Conservation (phyloP, 1,284 basidiomycete species). For the Sanghuangporus sanghuang region DNA sequence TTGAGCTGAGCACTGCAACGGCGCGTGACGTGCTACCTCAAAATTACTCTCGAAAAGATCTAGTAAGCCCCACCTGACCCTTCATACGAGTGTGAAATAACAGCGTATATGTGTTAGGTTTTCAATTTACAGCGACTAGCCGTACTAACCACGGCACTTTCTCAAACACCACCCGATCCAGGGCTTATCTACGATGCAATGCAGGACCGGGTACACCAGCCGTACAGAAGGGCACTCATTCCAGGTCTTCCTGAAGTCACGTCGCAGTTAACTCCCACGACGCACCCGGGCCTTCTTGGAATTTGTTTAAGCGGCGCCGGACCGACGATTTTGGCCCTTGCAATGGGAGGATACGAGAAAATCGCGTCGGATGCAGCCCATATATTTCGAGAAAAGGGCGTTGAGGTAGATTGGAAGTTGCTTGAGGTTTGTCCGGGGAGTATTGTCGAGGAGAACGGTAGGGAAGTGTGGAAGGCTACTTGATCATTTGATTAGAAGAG, state of each 20-base stretch:
- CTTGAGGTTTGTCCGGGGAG: conserved; percentile 60
- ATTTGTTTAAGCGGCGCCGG: conserved; percentile 98
- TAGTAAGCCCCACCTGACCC: conserved; percentile 52
- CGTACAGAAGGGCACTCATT: conserved; percentile 89
- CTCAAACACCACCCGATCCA: conserved; percentile 86
- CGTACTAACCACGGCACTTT: conserved; percentile 95
- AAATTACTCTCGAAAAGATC: conserved; percentile 83
- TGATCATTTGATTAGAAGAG: not conserved
- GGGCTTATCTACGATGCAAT: conserved; percentile 98
- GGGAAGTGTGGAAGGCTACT: conserved; percentile 11
- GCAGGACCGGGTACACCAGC: conserved; percentile 98
- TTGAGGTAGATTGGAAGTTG: conserved; percentile 82
- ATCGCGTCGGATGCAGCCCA: conserved; percentile 78
- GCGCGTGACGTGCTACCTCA: conserved; percentile 86
- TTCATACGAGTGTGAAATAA: not conserved
- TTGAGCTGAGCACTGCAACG: conserved; percentile 95
- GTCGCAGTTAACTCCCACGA: conserved; percentile 78
- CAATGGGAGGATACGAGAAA: conserved; percentile 75
- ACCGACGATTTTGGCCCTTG: conserved; percentile 96
- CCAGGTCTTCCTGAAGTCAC: conserved; percentile 92
- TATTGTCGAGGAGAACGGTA: conserved; percentile 22
- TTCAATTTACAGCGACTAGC: conserved; percentile 98
- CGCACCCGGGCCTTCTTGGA: conserved; percentile 91
- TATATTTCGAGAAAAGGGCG: conserved; percentile 67
- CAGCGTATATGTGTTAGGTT: conserved; percentile 49